phyloP scores from a whole-genome alignment of 495 filamentous ascomycete species.

The Parathielavia hyrcaniae region DNA sequence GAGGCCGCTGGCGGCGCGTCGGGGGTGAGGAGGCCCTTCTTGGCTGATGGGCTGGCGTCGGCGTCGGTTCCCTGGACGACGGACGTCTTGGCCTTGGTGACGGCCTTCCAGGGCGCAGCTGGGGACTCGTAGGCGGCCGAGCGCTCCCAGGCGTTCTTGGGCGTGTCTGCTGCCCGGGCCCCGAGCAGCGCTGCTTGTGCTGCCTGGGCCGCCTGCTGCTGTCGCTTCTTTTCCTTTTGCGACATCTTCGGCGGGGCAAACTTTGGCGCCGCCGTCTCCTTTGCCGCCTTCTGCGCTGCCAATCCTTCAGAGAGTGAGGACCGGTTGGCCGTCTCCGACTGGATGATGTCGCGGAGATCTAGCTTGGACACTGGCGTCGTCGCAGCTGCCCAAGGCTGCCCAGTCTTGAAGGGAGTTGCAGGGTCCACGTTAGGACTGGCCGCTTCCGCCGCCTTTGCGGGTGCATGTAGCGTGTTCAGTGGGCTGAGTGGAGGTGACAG shows the following conservation, averaged over 20 bases:
- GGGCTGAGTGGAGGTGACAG: conserved; percentile 5
- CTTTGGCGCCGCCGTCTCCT: conserved; percentile 33
- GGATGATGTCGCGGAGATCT: conserved; percentile 78
- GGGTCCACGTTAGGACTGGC: neutral
- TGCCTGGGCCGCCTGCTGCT: conserved; percentile 51
- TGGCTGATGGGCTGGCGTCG: conserved; percentile 40
- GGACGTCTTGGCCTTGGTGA: conserved; percentile 32
- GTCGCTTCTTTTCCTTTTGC: conserved; percentile 85
- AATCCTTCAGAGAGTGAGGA: conserved; percentile 73
- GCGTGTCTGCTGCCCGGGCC: conserved; percentile 12
- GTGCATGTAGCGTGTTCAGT: neutral
- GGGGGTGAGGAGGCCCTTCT: conserved; percentile 38
- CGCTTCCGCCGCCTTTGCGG: neutral
- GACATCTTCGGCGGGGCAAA: conserved; percentile 55
- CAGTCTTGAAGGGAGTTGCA: conserved; percentile 20
- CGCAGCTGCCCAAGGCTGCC: conserved; percentile 57
- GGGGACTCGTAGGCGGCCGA: conserved; percentile 25
- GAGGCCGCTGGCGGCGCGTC: conserved; percentile 27
- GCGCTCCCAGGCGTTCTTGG: conserved; percentile 35
- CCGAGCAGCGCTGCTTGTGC: conserved; percentile 29
- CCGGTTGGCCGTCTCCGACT: conserved; percentile 57
- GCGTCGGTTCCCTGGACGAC: conserved; percentile 21
- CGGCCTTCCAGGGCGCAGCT: conserved; percentile 68
- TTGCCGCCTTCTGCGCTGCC: conserved; percentile 42
- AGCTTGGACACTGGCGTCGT: conserved; percentile 56